A percentile compares a stretch with the other conserved stretches of the same genome.
phyloP scores from a whole-genome alignment of 495 filamentous ascomycete genomes.

The Echria macrotheca region DNA sequence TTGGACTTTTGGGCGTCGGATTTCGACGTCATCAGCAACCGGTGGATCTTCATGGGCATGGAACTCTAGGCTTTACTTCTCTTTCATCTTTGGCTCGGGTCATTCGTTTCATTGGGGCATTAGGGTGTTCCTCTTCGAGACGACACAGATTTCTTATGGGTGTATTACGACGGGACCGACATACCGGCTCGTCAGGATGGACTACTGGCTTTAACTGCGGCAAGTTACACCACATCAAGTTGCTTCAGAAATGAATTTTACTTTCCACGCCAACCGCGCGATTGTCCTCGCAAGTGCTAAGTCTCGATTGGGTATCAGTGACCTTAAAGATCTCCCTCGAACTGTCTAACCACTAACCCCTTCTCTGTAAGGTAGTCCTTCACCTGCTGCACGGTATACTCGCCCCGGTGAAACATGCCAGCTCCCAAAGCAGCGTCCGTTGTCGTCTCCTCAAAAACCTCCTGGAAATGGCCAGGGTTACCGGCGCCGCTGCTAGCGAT shows the following conservation, averaged over 20 bases:
- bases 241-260: too few species aligned
- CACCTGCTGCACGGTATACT: constrained; percentile 93
- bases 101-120: neutral
- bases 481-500: constrained; percentile 94
- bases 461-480: constrained; percentile 79
- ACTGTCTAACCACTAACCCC: constrained; percentile 69
- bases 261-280: too few species aligned
- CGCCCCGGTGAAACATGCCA: constrained; percentile 94
- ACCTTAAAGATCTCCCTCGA: constrained; percentile 55
- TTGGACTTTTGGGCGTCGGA: constrained; percentile 63
- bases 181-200: too few species aligned
- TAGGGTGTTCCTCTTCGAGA: too few species aligned
- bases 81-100: constrained; percentile 5
- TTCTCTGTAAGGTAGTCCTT: constrained; percentile 71
- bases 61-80: constrained; percentile 52
- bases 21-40: constrained; percentile 55
- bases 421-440: constrained; percentile 93
- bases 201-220: too few species aligned
- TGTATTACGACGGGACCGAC: too few species aligned
- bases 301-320: too few species aligned
- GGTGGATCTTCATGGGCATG: constrained; percentile 83
- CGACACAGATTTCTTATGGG: too few species aligned
- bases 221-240: neutral
- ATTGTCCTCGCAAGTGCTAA: too few species aligned
- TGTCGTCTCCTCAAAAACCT: constrained; percentile 79